Evolutionary conservation across 192 early-diverging fungal genomes (phyloP).

Genomic region (Coemansia sp.): DNA sequence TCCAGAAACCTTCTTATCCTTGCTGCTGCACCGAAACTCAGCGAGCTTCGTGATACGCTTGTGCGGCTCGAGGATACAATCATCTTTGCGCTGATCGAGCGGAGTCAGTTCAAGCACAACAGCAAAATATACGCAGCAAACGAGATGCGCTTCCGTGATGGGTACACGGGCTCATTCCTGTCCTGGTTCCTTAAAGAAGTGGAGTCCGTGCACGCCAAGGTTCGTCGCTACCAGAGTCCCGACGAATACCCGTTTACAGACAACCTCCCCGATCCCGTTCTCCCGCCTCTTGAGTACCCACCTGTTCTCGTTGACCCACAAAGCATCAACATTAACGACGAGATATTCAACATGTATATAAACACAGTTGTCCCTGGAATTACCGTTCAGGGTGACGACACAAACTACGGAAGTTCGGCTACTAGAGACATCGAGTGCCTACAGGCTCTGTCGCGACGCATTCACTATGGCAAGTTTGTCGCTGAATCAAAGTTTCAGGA

Average conservation of each 20-base stretch:
- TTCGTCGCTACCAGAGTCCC: slow-evolving; percentile 80
- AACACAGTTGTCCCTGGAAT: slow-evolving; percentile 78
- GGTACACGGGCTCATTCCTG: slow-evolving; percentile 76
- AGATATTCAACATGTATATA: slow-evolving; percentile 80
- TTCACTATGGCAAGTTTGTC: slow-evolving; percentile 97
- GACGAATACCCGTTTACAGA: slow-evolving; percentile 95
- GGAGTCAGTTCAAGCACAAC: slow-evolving; percentile 89
- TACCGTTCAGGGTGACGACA: slow-evolving; percentile 73
- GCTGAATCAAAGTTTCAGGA: slow-evolving; percentile 97
- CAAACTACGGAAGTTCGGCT: slow-evolving; percentile 90
- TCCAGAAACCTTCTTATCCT: slow-evolving; percentile 49
- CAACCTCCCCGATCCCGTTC: slow-evolving; percentile 78
- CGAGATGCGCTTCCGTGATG: slow-evolving; percentile 64
- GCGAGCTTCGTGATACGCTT: slow-evolving; percentile 69
- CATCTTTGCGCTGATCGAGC: slow-evolving; percentile 83
- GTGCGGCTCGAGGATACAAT: slow-evolving; percentile 95
- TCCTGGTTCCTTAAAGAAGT: slow-evolving; percentile 89
- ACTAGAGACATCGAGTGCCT: slow-evolving; percentile 91
- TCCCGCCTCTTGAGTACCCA: slow-evolving; percentile 82
- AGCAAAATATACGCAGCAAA: slow-evolving; percentile 70
- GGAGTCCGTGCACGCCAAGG: slow-evolving; percentile 88
- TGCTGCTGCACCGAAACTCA: slow-evolving; percentile 33
- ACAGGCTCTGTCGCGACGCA: slow-evolving; percentile 86
- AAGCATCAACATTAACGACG: slow-evolving; percentile 81
- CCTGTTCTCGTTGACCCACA: slow-evolving; percentile 68